Conservation (phyloP, 495 filamentous ascomycete genomes). For the Talaromyces proteolyticus region DNA sequence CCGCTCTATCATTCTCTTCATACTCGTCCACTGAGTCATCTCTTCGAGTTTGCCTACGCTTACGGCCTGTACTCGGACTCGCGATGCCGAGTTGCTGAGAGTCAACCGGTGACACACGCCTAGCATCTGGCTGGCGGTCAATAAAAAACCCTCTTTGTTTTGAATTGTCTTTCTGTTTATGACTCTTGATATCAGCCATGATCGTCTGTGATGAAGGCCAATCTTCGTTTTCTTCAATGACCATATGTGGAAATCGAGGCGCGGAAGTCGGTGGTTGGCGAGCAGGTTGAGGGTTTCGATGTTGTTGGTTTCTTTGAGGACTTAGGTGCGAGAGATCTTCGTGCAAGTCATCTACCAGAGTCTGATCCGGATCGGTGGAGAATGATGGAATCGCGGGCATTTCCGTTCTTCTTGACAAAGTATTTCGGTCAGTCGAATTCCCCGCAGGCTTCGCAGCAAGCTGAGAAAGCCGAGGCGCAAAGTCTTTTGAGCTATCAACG, state of each 20-base stretch:
- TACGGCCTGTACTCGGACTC: constrained; percentile 10
- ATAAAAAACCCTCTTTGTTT: too few species aligned
- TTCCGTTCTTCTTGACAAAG: neutral
- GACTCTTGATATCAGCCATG: neutral
- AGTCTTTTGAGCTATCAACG: neutral
- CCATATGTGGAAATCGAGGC: neutral
- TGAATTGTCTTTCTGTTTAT: neutral
- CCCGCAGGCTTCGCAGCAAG: neutral
- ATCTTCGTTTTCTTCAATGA: neutral
- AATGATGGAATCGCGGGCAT: neutral
- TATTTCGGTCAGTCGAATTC: neutral
- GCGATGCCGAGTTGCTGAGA: constrained; percentile 8
- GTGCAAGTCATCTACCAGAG: neutral
- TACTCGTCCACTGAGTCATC: constrained; percentile 6
- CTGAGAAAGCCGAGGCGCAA: neutral
- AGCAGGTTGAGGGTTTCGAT: neutral
- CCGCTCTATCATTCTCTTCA: neutral
- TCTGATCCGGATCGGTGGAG: neutral
- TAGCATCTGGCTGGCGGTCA: constrained; percentile 27
- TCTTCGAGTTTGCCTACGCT: constrained; percentile 12
- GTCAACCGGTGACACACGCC: constrained; percentile 24
- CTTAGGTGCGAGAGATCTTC: neutral
- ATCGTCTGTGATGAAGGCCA: neutral
- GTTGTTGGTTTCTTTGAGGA: neutral
- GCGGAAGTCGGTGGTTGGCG: neutral